These are phyloP conservation scores for Aspergillus oerlinghausenensis DNA, from an alignment of 2,329 filamentous ascomycete species.

Conservation along the genomic window DNA sequence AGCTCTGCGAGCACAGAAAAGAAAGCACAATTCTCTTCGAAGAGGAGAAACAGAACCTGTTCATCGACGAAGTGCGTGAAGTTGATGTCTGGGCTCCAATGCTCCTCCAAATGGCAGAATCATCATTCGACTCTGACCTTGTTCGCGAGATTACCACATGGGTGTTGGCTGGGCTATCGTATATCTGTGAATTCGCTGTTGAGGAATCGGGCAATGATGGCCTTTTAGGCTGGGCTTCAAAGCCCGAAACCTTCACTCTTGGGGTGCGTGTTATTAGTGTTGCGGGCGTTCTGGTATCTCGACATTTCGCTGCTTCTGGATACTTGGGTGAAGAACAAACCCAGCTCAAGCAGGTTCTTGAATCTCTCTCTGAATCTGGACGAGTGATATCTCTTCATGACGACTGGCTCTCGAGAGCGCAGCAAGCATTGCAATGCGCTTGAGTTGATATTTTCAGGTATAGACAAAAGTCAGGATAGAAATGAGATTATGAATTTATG, in stretches of 20 bases:
- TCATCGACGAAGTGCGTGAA: constrained; percentile 76
- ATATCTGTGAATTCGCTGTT: constrained; percentile 23
- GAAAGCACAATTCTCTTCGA: constrained; percentile 62
- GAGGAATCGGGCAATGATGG: constrained; percentile 50
- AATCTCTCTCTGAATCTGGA: constrained; percentile 22
- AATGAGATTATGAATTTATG: not conserved
- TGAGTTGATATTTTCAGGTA: constrained; percentile 6
- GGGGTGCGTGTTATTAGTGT: constrained; percentile 37
- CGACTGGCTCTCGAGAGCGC: constrained; percentile 29
- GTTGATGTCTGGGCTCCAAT: constrained; percentile 61
- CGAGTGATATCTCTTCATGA: constrained; percentile 24
- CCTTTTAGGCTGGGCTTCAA: constrained; percentile 67
- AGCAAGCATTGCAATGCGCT: constrained; percentile 15
- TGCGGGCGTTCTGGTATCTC: constrained; percentile 30
- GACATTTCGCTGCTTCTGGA: constrained; percentile 13
- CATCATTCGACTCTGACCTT: constrained; percentile 18
- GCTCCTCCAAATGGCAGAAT: constrained; percentile 34
- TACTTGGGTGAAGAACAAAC: constrained; percentile 13
- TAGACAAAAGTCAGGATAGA: constrained; percentile 20
- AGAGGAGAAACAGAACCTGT: constrained; percentile 92
- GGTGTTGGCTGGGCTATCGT: constrained; percentile 30
- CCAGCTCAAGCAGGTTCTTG: constrained; percentile 19
- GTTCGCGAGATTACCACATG: constrained; percentile 24
- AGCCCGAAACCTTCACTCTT: constrained; percentile 58
- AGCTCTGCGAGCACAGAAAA: constrained; percentile 31